phyloP scores from a whole-genome alignment of 148 eudicot genomes.

The Agrostemma githago region DNA sequence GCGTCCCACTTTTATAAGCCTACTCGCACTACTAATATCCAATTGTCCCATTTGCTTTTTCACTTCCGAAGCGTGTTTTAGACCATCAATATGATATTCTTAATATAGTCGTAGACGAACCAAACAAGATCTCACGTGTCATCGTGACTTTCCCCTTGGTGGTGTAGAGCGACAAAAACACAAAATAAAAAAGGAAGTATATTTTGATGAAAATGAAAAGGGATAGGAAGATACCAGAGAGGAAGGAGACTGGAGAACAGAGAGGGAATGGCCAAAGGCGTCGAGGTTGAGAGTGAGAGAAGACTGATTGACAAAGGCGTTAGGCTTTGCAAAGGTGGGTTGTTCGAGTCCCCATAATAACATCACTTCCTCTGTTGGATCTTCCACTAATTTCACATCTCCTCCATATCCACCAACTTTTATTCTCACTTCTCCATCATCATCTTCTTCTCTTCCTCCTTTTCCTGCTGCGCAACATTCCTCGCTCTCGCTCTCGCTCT shows the following conservation, averaged over 20 bases:
- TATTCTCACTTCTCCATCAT: slow-evolving; percentile 27
- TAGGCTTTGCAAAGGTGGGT: slow-evolving; percentile 59
- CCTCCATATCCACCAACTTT: slow-evolving; percentile 59
- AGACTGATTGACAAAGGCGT: slow-evolving; percentile 66
- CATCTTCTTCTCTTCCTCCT: slow-evolving; percentile 22
- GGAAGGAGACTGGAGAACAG: slow-evolving; percentile 83
- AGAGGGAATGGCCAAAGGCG: slow-evolving; percentile 78
- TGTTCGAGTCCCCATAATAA: slow-evolving; percentile 86
- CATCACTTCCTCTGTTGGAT: slow-evolving; percentile 65
- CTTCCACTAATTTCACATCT: slow-evolving; percentile 38
- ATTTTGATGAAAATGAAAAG: not conserved
- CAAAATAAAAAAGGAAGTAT: no score
- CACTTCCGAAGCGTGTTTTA: no score
- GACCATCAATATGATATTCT: no score
- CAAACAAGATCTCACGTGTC: no score
- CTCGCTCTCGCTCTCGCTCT: not conserved
- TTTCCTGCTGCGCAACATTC: not conserved
- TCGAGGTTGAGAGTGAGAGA: slow-evolving; percentile 61
- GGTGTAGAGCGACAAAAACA: no score
- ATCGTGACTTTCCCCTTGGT: no score
- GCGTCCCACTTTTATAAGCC: no score
- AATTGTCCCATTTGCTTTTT: no score
- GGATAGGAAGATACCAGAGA: slow-evolving; percentile 43
- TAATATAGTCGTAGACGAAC: no score
- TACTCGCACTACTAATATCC: no score